phyloP scores from a whole-genome alignment of 148 eudicot species.

The Cornus florida region DNA sequence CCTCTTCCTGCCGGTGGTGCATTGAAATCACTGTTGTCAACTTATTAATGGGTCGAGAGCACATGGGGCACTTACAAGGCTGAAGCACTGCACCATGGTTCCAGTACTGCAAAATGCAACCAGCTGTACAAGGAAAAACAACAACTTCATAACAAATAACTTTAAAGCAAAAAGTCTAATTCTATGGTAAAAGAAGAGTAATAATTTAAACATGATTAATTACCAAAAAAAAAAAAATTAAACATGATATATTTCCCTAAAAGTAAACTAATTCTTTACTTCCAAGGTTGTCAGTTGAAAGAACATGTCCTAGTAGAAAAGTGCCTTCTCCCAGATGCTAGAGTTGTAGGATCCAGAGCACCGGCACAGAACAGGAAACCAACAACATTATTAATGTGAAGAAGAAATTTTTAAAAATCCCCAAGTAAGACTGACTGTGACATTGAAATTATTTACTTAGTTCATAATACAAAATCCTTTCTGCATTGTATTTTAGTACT shows the following conservation, averaged over 20 bases:
- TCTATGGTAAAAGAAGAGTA: neutral
- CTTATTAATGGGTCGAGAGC: constrained; percentile 31
- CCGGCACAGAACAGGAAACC: too few relatives aligned
- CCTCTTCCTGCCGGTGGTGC: constrained; percentile 11
- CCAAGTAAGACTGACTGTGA: neutral
- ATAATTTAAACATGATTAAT: too few relatives aligned
- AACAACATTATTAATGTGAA: too few relatives aligned
- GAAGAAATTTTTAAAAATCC: too few relatives aligned
- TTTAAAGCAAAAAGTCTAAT: neutral
- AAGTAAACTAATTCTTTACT: neutral
- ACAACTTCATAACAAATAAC: neutral
- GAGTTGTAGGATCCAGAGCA: too few relatives aligned
- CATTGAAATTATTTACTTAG: too few relatives aligned
- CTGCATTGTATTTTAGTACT: neutral
- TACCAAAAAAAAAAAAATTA: neutral
- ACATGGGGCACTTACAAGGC: constrained; percentile 54
- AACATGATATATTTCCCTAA: neutral
- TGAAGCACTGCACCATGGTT: constrained; percentile 36
- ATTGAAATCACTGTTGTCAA: constrained; percentile 42
- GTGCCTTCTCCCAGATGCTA: neutral
- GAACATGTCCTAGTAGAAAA: neutral
- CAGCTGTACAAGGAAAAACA: constrained; percentile 21
- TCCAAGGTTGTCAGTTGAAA: neutral
- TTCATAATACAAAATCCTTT: neutral
- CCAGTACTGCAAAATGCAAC: constrained; percentile 50